phyloP scores from a whole-genome alignment of 345 rosid species.

The Populus alba region DNA sequence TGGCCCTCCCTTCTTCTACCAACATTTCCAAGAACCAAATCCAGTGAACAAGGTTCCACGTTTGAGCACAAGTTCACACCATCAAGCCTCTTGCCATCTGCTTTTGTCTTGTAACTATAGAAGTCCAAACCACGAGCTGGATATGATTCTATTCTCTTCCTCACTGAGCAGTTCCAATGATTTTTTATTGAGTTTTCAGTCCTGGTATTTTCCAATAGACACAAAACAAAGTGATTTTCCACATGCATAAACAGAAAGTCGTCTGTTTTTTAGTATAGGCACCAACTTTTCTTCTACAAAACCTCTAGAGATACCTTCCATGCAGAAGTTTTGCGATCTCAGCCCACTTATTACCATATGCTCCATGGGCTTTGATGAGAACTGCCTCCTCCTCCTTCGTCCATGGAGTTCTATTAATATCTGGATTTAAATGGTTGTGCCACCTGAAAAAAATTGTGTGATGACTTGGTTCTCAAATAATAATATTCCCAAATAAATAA shows the following conservation, averaged over 20 bases:
- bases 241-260: neutral
- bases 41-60: neutral
- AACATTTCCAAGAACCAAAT: slow-evolving; percentile 10
- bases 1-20: neutral
- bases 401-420: slow-evolving; percentile 21
- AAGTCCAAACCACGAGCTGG: neutral
- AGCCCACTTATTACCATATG: slow-evolving; percentile 23
- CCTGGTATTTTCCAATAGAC: slow-evolving; percentile 1
- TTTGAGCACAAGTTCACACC: neutral
- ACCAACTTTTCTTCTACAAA: neutral
- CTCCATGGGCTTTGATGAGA: slow-evolving; percentile 11
- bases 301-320: slow-evolving; percentile 12
- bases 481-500: neutral
- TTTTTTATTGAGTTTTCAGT: slow-evolving; percentile 24
- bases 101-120: neutral
- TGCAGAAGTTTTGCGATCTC: slow-evolving; percentile 16
- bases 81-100: slow-evolving; percentile 2
- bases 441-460: slow-evolving; percentile 11
- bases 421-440: slow-evolving; percentile 28
- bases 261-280: too few relatives aligned
- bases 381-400: slow-evolving; percentile 15
- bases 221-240: neutral
- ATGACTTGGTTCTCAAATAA: neutral
- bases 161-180: slow-evolving; percentile 26
- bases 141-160: slow-evolving; percentile 12